Base-by-base conservation (phyloP, 768 basidiomycete genomes). In the Cystofilobasidium capitatum region DNA sequence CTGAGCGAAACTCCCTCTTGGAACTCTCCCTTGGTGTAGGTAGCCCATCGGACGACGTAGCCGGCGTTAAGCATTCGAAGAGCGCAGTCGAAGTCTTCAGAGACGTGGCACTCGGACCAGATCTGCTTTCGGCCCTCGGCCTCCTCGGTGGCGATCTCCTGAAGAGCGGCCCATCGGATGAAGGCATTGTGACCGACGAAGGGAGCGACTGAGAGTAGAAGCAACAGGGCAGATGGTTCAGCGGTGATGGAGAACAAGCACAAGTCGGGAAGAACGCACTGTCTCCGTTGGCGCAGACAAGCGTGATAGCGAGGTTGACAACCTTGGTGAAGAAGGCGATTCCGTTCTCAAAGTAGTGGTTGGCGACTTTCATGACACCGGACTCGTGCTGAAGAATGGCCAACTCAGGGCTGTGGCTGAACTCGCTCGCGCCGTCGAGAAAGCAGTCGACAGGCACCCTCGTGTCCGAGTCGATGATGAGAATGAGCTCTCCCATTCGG, bases 1-100 rank as follows among this genome's bases (percentile, higher is more conserved):
- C 91, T 91, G 17, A 94, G 79, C 0, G 87, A 88, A 24, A 94
- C 91, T 70, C 91, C 91, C 73, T 94, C 91, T 78, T 91, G 87
- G 80, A 92, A 93, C 1, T 84, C 87, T 58, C 88, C 85, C 24
- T 87, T 81, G 0, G 85, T 86, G 75, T 93, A 93, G 0, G 87
- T 88, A 39, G 89, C 86, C 89, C 74, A 79, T 63, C 76, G 71
- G 5, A 76, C 69, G 26, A 72, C 59, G 57, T 74, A 77, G 24
- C 76, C 76, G 47, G 78, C 79, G 73, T 86, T 78, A 72, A 89
- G 85, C 26, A 89, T 78, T 12, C 86, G 71, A n/a, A 88, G 47
- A n/a, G 65, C 58, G 58, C 59, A 57, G 45, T 65, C 64, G 40
- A 65, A 65, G 45, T 65, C 65, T 33, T 67, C 65, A n/a, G 33